These are phyloP conservation scores for Prototheca stagnorum DNA, from an alignment of 163 green algal genomes.

Conservation along the genomic window DNA sequence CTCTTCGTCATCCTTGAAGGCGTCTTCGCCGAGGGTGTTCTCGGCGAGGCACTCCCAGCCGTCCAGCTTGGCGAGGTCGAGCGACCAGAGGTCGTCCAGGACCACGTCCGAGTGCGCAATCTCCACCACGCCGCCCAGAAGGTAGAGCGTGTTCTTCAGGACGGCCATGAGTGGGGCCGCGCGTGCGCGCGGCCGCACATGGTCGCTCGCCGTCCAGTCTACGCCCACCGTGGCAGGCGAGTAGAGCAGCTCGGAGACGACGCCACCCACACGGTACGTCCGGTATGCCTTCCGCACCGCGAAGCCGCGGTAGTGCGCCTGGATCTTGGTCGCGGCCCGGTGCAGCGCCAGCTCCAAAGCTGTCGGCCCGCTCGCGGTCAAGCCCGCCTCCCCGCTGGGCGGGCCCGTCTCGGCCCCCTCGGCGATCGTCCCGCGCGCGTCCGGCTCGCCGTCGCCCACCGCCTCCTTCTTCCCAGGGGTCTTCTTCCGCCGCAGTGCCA, in stretches of 20 bases:
- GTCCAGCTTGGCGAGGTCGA: conserved; percentile 83
- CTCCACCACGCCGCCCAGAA: conserved; percentile 89
- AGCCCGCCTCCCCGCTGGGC: no score
- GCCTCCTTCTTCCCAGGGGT: conserved; percentile 8
- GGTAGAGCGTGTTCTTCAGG: conserved; percentile 65
- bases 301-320: conserved; percentile 54
- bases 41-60: conserved; percentile 53
- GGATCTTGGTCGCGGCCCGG: conserved; percentile 46
- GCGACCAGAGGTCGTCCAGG: conserved; percentile 89
- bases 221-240: conserved; percentile 68
- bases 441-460: conserved; percentile 1
- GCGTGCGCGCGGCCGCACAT: conserved; percentile 62
- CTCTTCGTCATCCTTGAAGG: conserved; percentile 25
- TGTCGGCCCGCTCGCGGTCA: neutral
- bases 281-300: conserved; percentile 66
- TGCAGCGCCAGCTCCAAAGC: conserved; percentile 15
- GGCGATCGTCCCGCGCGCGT: conserved; percentile 1
- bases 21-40: conserved; percentile 52
- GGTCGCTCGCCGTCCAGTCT: conserved; percentile 47
- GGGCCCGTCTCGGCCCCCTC: conserved; percentile 3
- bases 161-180: conserved; percentile 40
- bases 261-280: conserved; percentile 63
- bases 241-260: conserved; percentile 81
- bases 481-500: conserved; percentile 23
- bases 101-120: conserved; percentile 73